Evolutionary conservation across 495 filamentous ascomycete species (phyloP).

Genomic region (Stereocaulon alpinum): DNA sequence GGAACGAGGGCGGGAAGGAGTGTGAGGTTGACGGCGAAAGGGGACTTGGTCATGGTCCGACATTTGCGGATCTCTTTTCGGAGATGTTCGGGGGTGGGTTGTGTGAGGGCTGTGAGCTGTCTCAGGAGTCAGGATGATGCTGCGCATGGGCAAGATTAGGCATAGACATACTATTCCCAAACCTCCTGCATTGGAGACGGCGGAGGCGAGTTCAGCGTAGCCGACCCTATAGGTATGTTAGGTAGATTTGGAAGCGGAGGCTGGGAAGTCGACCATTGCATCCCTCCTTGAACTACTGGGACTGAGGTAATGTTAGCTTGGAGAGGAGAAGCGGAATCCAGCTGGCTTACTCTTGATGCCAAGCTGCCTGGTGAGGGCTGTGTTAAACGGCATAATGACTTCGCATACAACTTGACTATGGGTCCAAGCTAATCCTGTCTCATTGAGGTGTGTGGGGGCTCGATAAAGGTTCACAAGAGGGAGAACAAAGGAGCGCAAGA

Average conservation of each 20-base stretch:
- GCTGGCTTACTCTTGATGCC: slow-evolving; percentile 66
- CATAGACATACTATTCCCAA: slow-evolving; percentile 59
- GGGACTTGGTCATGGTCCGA: slow-evolving; percentile 71
- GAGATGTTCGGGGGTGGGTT: slow-evolving; percentile 85
- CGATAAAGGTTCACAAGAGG: no score
- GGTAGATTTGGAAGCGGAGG: neutral
- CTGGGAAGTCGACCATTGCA: slow-evolving; percentile 54
- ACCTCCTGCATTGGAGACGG: slow-evolving; percentile 91
- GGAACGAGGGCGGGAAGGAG: slow-evolving; percentile 82
- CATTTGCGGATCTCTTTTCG: slow-evolving; percentile 87
- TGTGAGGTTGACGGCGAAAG: slow-evolving; percentile 94
- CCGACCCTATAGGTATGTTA: slow-evolving; percentile 28
- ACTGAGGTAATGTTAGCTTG: slow-evolving; percentile 42
- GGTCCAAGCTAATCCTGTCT: neutral
- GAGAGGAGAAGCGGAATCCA: neutral
- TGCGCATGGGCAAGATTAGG: slow-evolving; percentile 51
- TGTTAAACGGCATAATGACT: slow-evolving; percentile 41
- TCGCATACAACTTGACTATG: neutral
- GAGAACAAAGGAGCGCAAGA: no score
- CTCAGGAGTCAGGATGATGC: slow-evolving; percentile 81
- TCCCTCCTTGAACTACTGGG: slow-evolving; percentile 95
- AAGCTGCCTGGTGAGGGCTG: slow-evolving; percentile 75
- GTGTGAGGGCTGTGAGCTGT: slow-evolving; percentile 80
- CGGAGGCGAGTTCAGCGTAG: slow-evolving; percentile 64
- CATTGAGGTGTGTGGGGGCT: no score